Percentiles rank a stretch among this genome's conserved stretches.
Conservation (phyloP, 2,329 filamentous ascomycete genomes). For the Sporothrix humicola region DNA sequence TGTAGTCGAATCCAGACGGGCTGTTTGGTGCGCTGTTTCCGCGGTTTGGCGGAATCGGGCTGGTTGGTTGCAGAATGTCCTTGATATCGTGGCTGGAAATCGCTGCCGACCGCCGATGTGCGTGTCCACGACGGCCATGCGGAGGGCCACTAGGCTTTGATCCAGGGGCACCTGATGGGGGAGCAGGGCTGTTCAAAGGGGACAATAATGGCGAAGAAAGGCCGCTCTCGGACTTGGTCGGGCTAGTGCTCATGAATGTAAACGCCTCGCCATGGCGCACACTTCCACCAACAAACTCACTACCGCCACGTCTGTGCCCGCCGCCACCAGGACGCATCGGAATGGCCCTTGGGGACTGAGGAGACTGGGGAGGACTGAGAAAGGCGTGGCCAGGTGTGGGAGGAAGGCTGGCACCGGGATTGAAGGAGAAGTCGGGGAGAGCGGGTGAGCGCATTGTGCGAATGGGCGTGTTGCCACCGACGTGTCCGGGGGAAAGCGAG, state of each 20-base stretch:
- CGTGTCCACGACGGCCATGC: constrained; percentile 68
- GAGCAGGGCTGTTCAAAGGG: constrained; percentile 49
- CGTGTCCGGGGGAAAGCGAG: constrained; percentile 22
- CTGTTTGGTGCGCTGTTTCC: constrained; percentile 70
- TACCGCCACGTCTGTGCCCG: constrained; percentile 79
- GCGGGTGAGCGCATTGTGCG: constrained; percentile 48
- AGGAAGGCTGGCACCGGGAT: constrained; percentile 46
- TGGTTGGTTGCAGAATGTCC: constrained; percentile 66
- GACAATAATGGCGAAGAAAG: constrained; percentile 62
- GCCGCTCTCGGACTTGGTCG: constrained; percentile 67
- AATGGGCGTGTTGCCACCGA: background rate
- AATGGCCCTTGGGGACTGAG: constrained; percentile 54
- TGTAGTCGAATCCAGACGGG: constrained; percentile 59
- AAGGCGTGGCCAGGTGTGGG: constrained; percentile 48
- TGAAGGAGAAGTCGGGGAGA: constrained; percentile 63
- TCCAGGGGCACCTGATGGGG: background rate
- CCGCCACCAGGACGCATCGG: constrained; percentile 66
- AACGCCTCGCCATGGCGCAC: constrained; percentile 63
- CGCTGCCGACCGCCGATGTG: constrained; percentile 79
- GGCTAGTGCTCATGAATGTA: constrained; percentile 69
- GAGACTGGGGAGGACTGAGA: constrained; percentile 63
- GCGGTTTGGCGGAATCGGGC: constrained; percentile 56
- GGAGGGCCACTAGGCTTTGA: constrained; percentile 36
- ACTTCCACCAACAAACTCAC: constrained; percentile 84
- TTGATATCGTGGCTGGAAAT: constrained; percentile 85